Evolutionary conservation across 2,329 filamentous ascomycete genomes (phyloP).

Genomic region (Claviceps sp.): DNA sequence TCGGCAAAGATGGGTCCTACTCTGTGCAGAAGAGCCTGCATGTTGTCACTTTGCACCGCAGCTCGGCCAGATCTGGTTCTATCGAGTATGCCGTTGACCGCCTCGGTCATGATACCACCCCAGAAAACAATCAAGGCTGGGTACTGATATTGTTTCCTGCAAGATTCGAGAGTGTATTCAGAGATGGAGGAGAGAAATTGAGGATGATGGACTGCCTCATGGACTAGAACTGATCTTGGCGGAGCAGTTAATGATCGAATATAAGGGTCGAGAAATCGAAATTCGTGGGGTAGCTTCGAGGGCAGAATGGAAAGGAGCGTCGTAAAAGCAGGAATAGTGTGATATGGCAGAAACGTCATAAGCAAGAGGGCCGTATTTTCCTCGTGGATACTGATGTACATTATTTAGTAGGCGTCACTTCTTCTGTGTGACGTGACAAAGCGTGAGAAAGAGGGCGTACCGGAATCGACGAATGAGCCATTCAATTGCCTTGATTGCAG

Average conservation of each 20-base stretch:
- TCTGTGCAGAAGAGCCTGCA: conserved; percentile 61
- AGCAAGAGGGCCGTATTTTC: conserved; percentile 70
- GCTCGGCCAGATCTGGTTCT: conserved; percentile 60
- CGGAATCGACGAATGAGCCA: conserved; percentile 88
- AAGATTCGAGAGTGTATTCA: conserved; percentile 61
- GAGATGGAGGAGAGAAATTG: conserved; percentile 67
- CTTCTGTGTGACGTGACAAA: background rate
- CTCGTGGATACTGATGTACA: conserved; percentile 60
- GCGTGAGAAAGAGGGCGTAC: conserved; percentile 31
- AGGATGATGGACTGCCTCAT: conserved; percentile 67
- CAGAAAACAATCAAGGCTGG: conserved; percentile 76
- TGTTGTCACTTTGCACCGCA: conserved; percentile 64
- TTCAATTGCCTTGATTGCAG: conserved; percentile 81
- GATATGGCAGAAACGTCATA: conserved; percentile 84
- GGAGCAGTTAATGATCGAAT: conserved; percentile 62
- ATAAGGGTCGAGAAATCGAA: conserved; percentile 79
- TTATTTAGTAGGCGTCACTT: conserved; percentile 3
- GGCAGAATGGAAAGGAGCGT: conserved; percentile 82
- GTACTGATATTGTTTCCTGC: conserved; percentile 59
- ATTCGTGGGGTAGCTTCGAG: conserved; percentile 55
- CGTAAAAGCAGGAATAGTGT: conserved; percentile 71
- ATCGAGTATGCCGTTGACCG: conserved; percentile 71
- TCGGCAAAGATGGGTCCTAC: conserved; percentile 60
- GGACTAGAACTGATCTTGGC: conserved; percentile 69
- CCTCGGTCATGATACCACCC: conserved; percentile 77